A percentile compares a stretch with the other conserved stretches of the same genome.
Conservation (phyloP, 106 monocot genomes). For the Posidonia australis region DNA sequence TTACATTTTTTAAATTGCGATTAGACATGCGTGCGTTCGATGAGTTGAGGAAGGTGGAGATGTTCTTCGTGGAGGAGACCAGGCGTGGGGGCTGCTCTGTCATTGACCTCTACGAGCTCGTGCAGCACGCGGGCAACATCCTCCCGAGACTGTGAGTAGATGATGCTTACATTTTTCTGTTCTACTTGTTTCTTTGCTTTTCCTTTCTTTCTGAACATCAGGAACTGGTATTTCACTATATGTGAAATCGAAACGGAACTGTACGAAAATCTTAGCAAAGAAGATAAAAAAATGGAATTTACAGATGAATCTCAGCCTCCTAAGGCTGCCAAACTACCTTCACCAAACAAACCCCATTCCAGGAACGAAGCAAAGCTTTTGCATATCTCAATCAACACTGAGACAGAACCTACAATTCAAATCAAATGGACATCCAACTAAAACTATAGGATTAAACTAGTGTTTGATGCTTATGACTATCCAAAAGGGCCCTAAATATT, state of each 20-base stretch:
- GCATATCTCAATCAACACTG: no score
- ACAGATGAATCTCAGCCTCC: no score
- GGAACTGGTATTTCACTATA: no score
- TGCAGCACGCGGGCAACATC: slow-evolving; percentile 95
- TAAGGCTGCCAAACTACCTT: not conserved
- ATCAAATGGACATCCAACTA: not conserved
- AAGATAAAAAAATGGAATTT: no score
- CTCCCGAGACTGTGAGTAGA: slow-evolving; percentile 77
- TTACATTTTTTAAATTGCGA: not conserved
- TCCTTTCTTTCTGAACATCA: not conserved
- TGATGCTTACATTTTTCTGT: not conserved
- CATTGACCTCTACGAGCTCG: slow-evolving; percentile 92
- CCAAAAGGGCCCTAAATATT: no score
- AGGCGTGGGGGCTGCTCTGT: slow-evolving; percentile 50
- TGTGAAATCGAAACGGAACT: no score
- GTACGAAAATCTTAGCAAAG: no score
- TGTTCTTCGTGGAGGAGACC: slow-evolving; percentile 94
- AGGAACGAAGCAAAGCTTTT: no score
- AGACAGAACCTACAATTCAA: no score
- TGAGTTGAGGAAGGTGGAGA: slow-evolving; percentile 89
- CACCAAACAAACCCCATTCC: not conserved
- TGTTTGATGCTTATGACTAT: no score
- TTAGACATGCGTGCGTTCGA: slow-evolving; percentile 97
- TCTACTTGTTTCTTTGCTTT: not conserved
- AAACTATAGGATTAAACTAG: no score